Evolutionary conservation across 495 filamentous ascomycete genomes (phyloP).

Genomic region (Hypoxylon cercidicola): DNA sequence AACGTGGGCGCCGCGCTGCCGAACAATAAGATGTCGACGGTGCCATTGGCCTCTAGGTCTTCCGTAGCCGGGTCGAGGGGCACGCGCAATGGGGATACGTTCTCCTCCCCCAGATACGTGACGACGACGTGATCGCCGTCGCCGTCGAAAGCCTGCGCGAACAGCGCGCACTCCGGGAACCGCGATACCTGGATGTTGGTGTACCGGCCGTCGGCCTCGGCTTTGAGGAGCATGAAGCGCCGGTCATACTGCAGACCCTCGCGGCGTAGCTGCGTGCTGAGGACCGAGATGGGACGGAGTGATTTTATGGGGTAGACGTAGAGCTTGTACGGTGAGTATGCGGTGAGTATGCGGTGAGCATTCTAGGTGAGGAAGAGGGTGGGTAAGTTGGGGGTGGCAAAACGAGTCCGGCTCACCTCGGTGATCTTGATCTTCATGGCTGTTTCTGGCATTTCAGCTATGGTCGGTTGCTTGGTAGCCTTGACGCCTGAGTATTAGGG

Average conservation of each 20-base stretch:
- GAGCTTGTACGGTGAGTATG: constrained; percentile 65
- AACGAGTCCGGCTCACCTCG: constrained; percentile 28
- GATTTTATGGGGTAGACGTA: constrained; percentile 93
- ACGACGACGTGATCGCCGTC: constrained; percentile 61
- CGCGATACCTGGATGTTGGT: constrained; percentile 74
- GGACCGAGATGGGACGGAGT: constrained; percentile 71
- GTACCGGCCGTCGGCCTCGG: constrained; percentile 51
- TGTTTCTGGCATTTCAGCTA: background rate
- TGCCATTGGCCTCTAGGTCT: constrained; percentile 49
- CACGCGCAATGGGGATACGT: constrained; percentile 57
- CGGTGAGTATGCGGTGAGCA: too few relatives aligned
- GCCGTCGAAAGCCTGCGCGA: constrained; percentile 66
- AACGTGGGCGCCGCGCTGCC: constrained; percentile 70
- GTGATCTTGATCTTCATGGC: constrained; percentile 39
- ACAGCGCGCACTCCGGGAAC: constrained; percentile 74
- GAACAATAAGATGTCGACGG: constrained; percentile 69
- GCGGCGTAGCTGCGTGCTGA: constrained; percentile 64
- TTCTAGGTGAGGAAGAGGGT: background rate
- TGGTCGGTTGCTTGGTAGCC: background rate
- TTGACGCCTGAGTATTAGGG: background rate
- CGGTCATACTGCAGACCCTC: constrained; percentile 81
- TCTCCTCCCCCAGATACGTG: constrained; percentile 57
- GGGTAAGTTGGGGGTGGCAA: background rate
- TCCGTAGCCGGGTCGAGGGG: constrained; percentile 67
- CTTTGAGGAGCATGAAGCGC: constrained; percentile 78